Evolutionary conservation across 495 filamentous ascomycete species (phyloP), one percentile per base, ranked within the genome.

Genomic region (Penicillium robsamsonii): DNA sequence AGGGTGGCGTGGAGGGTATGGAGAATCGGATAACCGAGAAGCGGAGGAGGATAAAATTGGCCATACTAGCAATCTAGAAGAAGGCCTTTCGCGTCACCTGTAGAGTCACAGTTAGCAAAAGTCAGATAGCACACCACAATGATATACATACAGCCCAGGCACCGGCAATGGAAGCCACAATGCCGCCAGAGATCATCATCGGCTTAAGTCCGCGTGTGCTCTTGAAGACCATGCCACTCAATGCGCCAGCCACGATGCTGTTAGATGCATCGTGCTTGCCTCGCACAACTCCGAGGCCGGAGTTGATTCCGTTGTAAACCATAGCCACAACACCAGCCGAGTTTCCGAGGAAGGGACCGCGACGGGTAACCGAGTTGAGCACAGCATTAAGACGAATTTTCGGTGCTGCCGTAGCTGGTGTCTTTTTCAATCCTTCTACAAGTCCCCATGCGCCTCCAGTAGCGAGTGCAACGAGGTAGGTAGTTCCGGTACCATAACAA

Each of bases 291-390:
- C 95, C 93, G 57, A 97, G 84, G 18, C 82, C 85, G n/a, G 90
- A 95, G 76, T 97, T 97, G 69, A 96, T 79, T 20, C 89, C 86
- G 72, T 96, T 97, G 70, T 96, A 98, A 53, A 91, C 85, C 82
- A 98, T 88, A 12, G 94, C 94, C 30, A 98, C 84, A 25, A 97
- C 92, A 50, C 91, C 94, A 2, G 95, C 94, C 7, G 86, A 90
- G 77, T 98, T 98, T 15, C 95, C 94, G 59, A 97, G 71, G 77
- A 96, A 98, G n/a, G 94, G 94, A 8, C 94, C 94, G 72, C 94
- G 77, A 63, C 94, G 75, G 44, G 94, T 98, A 43, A 98, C 80
- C 37, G 90, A 87, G 72, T 98, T 98, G 57, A 98, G 82, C 25
- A 95, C 91, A 50, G 87, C 87, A 78, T 98, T 98, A 20, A 98